Conservation (phyloP, 495 filamentous ascomycete genomes). For the Penicillium odoratum region DNA sequence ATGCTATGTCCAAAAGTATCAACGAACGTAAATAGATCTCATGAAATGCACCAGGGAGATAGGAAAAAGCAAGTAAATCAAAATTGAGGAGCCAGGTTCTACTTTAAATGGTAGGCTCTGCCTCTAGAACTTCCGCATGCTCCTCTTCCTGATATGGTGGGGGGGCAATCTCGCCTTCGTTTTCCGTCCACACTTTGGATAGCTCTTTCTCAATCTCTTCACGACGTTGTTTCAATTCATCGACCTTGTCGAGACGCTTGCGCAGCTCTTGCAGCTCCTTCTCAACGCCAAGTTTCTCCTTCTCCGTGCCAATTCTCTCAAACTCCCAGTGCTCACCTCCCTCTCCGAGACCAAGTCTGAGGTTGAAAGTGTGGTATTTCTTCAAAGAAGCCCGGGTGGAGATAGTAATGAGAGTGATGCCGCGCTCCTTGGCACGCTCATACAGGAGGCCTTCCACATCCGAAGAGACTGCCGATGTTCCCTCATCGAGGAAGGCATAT, state of each 20-base stretch:
- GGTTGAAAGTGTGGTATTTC: slow-evolving; percentile 89
- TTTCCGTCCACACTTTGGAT: slow-evolving; percentile 56
- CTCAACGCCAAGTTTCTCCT: slow-evolving; percentile 88
- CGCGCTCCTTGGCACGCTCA: slow-evolving; percentile 84
- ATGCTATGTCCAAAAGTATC: not conserved
- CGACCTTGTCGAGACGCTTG: slow-evolving; percentile 75
- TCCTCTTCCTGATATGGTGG: slow-evolving; percentile 35
- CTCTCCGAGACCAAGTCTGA: slow-evolving; percentile 74
- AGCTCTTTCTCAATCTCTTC: slow-evolving; percentile 73
- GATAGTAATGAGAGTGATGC: slow-evolving; percentile 92
- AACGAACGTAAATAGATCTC: not conserved
- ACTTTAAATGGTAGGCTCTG: slow-evolving; percentile 11
- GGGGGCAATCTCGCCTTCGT: slow-evolving; percentile 41
- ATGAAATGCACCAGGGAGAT: not conserved
- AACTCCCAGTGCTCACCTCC: slow-evolving; percentile 74
- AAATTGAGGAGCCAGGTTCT: not conserved
- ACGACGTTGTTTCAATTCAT: slow-evolving; percentile 76
- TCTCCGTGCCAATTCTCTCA: slow-evolving; percentile 86
- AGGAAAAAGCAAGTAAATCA: not conserved
- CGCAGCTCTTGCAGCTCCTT: slow-evolving; percentile 82
- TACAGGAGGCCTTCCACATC: slow-evolving; percentile 96
- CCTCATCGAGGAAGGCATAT: slow-evolving; percentile 94
- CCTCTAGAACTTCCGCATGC: slow-evolving; percentile 10
- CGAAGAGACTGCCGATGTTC: slow-evolving; percentile 86
- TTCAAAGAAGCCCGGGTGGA: slow-evolving; percentile 90